Conservation (phyloP, 805 yeast genomes). For the Pichia gijzeniarum region DNA sequence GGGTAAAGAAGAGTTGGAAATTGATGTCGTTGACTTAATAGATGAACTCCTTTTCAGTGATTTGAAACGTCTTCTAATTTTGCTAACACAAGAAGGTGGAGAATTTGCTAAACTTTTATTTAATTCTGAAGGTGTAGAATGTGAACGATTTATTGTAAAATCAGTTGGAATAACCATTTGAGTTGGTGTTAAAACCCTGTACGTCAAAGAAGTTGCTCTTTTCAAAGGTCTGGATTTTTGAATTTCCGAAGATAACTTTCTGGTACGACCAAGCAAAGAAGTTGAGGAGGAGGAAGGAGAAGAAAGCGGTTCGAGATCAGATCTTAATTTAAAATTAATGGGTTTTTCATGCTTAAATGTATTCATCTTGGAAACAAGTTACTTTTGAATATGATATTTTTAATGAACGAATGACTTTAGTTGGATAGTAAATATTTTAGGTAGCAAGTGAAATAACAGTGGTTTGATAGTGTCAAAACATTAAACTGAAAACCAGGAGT, state of each 20-base stretch:
- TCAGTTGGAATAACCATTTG: conserved; percentile 5
- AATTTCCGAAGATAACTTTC: conserved; percentile 13
- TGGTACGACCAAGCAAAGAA: conserved; percentile 5
- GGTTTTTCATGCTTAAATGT: not conserved
- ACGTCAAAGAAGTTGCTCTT: conserved; percentile 25
- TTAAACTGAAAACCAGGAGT: not conserved
- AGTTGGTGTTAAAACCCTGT: conserved; percentile 19
- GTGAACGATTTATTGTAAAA: not conserved
- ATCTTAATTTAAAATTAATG: not conserved
- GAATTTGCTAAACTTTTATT: conserved; percentile 3
- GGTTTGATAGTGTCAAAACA: not conserved
- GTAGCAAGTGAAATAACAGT: not conserved
- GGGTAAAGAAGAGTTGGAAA: not conserved
- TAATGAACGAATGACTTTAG: not conserved
- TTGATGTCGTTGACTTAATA: not conserved
- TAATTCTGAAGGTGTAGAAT: not conserved
- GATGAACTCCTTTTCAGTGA: conserved; percentile 4
- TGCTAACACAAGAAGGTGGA: conserved; percentile 11
- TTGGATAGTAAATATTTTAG: not conserved
- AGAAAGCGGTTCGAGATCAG: not conserved
- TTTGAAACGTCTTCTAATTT: conserved; percentile 5
- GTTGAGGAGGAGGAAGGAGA: not conserved
- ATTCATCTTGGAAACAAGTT: not conserved
- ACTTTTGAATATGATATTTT: too few species aligned
- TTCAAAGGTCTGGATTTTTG: conserved; percentile 23